phyloP scores from a whole-genome alignment of 495 filamentous ascomycete species.

The Daldinia childiae region DNA sequence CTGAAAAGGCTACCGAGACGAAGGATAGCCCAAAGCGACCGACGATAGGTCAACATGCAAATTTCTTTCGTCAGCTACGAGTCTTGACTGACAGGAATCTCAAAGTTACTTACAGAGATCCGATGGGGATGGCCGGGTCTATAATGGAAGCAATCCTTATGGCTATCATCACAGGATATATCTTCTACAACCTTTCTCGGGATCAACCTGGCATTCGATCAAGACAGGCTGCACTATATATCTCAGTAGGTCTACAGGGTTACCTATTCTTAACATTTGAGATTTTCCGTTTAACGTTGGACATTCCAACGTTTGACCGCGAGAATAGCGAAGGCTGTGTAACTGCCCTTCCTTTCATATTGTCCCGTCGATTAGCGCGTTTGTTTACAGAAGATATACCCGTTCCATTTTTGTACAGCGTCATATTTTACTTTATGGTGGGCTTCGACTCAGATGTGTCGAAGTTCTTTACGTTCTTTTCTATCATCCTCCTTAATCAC shows the following conservation, averaged over 20 bases:
- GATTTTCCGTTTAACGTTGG: conserved; percentile 72
- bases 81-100: conserved; percentile 73
- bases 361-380: conserved; percentile 71
- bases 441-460: conserved; percentile 68
- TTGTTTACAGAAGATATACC: conserved; percentile 73
- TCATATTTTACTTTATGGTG: conserved; percentile 80
- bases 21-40: conserved; percentile 19
- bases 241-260: conserved; percentile 70
- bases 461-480: conserved; percentile 76
- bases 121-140: conserved; percentile 73
- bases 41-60: conserved; percentile 45
- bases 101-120: conserved; percentile 73
- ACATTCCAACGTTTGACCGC: conserved; percentile 77
- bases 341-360: conserved; percentile 69
- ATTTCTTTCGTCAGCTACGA: conserved; percentile 66
- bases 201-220: conserved; percentile 71
- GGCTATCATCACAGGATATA: conserved; percentile 74
- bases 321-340: conserved; percentile 76
- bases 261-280: conserved; percentile 80
- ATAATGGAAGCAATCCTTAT: conserved; percentile 71
- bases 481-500: conserved; percentile 69
- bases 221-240: conserved; percentile 74
- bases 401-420: conserved; percentile 70
- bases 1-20: conserved; percentile 14
- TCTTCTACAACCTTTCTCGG: conserved; percentile 69